phyloP scores from a whole-genome alignment of 179 eudicot genomes.

The Actinidia arguta region DNA sequence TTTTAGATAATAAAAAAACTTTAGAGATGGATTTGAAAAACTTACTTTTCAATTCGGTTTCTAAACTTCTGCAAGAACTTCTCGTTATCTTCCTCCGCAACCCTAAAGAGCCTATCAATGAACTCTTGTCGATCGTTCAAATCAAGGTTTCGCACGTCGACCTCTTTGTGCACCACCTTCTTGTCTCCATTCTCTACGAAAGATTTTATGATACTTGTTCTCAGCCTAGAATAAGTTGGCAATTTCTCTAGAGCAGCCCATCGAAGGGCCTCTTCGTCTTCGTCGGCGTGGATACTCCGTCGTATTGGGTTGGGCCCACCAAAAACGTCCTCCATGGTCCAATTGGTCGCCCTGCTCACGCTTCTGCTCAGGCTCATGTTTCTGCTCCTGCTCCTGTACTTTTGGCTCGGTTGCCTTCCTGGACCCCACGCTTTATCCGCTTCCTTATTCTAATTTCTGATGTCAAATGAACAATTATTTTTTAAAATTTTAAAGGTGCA shows the following conservation, averaged over 20 bases:
- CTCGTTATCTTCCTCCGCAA: slow-evolving; percentile 63
- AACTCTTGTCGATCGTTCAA: slow-evolving; percentile 41
- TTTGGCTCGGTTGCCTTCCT: background rate
- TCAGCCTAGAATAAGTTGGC: slow-evolving; percentile 56
- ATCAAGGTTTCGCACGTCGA: slow-evolving; percentile 55
- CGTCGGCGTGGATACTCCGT: slow-evolving; percentile 35
- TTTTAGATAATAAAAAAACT: too few species aligned
- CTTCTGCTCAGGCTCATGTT: slow-evolving; percentile 26
- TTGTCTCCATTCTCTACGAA: slow-evolving; percentile 15
- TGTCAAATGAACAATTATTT: too few species aligned
- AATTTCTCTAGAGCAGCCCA: slow-evolving; percentile 69
- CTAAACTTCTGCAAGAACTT: slow-evolving; percentile 53
- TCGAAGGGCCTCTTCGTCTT: slow-evolving; percentile 57
- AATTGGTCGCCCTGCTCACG: slow-evolving; percentile 17
- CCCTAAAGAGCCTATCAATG: slow-evolving; percentile 52
- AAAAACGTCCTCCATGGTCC: slow-evolving; percentile 48
- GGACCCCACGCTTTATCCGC: background rate
- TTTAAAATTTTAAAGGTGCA: too few species aligned
- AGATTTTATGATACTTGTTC: slow-evolving; percentile 47
- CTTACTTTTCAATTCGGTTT: slow-evolving; percentile 53
- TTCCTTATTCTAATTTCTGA: slow-evolving; percentile 17
- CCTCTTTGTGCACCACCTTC: slow-evolving; percentile 43
- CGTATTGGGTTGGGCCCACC: slow-evolving; percentile 7
- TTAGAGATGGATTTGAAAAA: background rate
- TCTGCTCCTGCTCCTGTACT: background rate